Percentiles rank a stretch among this genome's conserved stretches.
Evolutionary conservation across 441 rosid genomes (phyloP).

Genomic region (Corymbia calophylla): DNA sequence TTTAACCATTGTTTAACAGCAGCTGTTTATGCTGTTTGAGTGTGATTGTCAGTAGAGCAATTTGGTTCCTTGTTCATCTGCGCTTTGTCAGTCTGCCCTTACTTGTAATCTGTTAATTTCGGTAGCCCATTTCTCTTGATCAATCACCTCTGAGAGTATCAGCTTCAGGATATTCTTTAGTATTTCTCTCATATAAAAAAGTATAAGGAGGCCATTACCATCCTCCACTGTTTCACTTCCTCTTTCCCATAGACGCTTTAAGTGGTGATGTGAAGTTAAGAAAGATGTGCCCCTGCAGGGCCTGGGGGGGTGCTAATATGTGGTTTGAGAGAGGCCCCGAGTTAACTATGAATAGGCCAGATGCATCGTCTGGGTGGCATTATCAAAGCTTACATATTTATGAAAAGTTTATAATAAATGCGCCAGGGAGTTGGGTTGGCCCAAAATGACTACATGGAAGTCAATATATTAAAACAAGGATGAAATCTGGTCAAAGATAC

Average conservation of each 20-base stretch:
- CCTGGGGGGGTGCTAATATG: not conserved
- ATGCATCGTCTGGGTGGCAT: not conserved
- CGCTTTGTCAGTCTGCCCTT: not conserved
- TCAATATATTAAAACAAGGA: not conserved
- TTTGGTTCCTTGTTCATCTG: not conserved
- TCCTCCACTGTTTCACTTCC: not conserved
- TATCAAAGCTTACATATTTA: conserved; percentile 50
- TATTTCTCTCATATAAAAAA: not conserved
- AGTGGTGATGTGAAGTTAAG: not conserved
- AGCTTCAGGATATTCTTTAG: not conserved
- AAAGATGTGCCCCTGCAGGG: not conserved
- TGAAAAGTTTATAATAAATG: conserved; percentile 48
- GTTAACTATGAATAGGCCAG: not conserved
- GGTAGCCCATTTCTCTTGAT: not conserved
- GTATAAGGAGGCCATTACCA: not conserved
- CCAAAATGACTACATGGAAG: conserved; percentile 51
- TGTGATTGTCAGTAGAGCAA: not conserved
- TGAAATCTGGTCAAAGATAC: not conserved
- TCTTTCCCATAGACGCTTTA: not conserved
- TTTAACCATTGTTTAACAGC: not conserved
- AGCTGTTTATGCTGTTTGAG: not conserved
- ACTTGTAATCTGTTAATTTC: not conserved
- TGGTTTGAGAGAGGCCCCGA: not conserved
- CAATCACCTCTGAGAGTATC: not conserved
- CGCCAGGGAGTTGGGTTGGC: conserved; percentile 46